phyloP scores from a whole-genome alignment of 2,329 filamentous ascomycete species.

The Cordyceps tenuipes region DNA sequence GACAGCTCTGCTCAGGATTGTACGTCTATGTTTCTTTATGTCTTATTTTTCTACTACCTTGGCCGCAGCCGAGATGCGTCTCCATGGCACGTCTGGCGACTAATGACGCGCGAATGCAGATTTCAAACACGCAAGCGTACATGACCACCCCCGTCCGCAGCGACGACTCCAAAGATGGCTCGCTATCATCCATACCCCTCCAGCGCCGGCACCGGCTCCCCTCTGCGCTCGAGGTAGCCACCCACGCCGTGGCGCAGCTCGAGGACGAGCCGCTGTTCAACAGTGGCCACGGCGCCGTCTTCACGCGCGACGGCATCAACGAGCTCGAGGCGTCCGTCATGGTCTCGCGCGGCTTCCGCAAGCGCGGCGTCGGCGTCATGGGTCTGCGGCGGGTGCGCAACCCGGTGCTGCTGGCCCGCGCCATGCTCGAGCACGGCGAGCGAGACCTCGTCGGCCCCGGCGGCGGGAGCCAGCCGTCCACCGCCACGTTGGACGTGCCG shows the following conservation, averaged over 20 bases:
- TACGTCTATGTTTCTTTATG: constrained; percentile 25
- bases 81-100: background rate
- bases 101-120: constrained; percentile 21
- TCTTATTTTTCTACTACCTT: background rate
- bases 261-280: constrained; percentile 83
- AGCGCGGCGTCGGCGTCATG: constrained; percentile 71
- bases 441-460: constrained; percentile 41
- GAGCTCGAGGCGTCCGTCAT: constrained; percentile 84
- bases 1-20: constrained; percentile 51
- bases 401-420: constrained; percentile 64
- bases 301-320: constrained; percentile 72
- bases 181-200: background rate
- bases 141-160: constrained; percentile 30
- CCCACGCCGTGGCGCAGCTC: constrained; percentile 64
- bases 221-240: constrained; percentile 64
- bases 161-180: constrained; percentile 7
- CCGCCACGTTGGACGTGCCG: constrained; percentile 33
- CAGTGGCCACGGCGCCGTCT: constrained; percentile 74
- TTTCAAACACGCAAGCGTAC: constrained; percentile 37
- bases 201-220: constrained; percentile 23
- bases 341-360: constrained; percentile 64
- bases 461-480: constrained; percentile 16
- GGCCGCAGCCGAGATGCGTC: background rate
- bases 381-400: constrained; percentile 67
- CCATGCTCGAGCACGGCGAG: constrained; percentile 62